phyloP scores from a whole-genome alignment of 768 basidiomycete genomes.

The Psilocybe azurescens region DNA sequence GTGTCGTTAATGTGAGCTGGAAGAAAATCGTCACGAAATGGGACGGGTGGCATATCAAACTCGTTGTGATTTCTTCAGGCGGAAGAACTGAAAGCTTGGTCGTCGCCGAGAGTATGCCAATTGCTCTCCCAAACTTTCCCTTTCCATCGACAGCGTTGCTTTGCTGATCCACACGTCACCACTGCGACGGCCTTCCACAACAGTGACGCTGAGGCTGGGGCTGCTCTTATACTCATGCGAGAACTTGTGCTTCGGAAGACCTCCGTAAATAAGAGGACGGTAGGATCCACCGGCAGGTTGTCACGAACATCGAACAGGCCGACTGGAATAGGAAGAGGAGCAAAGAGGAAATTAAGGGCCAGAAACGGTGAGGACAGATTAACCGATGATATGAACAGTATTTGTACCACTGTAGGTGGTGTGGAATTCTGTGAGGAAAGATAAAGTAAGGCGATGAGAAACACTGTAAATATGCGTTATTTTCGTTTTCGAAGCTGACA shows the following conservation, averaged over 20 bases:
- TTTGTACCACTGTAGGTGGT: slow-evolving; percentile 43
- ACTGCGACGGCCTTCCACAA: slow-evolving; percentile 73
- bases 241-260: slow-evolving; percentile 45
- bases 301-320: slow-evolving; percentile 62
- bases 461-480: slow-evolving; percentile 39
- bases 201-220: slow-evolving; percentile 64
- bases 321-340: slow-evolving; percentile 69
- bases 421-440: slow-evolving; percentile 41
- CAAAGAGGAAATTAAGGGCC: slow-evolving; percentile 63
- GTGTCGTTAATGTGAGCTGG: slow-evolving; percentile 50
- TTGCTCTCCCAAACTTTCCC: slow-evolving; percentile 60
- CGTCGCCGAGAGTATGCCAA: slow-evolving; percentile 65
- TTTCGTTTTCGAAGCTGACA: not conserved
- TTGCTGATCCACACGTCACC: slow-evolving; percentile 78
- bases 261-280: slow-evolving; percentile 47
- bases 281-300: slow-evolving; percentile 47
- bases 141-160: slow-evolving; percentile 74
- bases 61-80: slow-evolving; percentile 51
- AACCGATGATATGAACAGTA: slow-evolving; percentile 66
- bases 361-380: slow-evolving; percentile 73
- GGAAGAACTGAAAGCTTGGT: slow-evolving; percentile 77
- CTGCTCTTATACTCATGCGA: slow-evolving; percentile 69
- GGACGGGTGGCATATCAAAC: slow-evolving; percentile 63
- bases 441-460: slow-evolving; percentile 70
- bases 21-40: slow-evolving; percentile 57